Base-by-base conservation (phyloP, 805 yeast genomes). In the Wickerhamiella australiensis region DNA sequence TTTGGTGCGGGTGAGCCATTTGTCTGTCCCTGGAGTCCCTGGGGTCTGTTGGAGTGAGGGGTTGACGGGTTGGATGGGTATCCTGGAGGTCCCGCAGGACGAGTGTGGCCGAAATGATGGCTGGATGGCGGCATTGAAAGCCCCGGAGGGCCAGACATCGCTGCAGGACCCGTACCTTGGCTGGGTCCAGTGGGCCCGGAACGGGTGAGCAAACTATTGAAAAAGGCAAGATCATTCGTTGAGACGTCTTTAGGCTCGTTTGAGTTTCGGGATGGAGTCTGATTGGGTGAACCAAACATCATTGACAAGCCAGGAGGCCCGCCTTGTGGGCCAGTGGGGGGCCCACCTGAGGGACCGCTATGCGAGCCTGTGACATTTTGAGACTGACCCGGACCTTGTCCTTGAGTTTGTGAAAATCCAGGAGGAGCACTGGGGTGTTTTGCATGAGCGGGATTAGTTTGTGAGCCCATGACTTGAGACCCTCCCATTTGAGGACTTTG, bases 171-270 rank as follows among this genome's bases (percentile, higher is more conserved):
- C n/a, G n/a, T n/a, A n/a, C n/a, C 9, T 26, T 26, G 29, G 29
- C 18, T 15, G 37, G 37, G 37, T 33, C 13, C 13, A 33, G 37
- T 8, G n/a, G 42, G 42, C 5, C 20, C 21, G 5, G 42, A 38
- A 22, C 47, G 47, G 21, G 43, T 37, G 17, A 51, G 50, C 27
- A 51, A 12, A 37, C 53, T 51, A 40, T 41, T 48, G 40, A 51
- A 51, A 20, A 51, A 51, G 5, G 48, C 53, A 25, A 47, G 45
- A 33, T 50, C 48, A 11, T 25, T 38, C 4, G 48, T 18, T 17
- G 40, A 6, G 11, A 35, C 25, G 8, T 20, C 20, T 33, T 33
- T 44, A n/a, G 41, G 38, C 20, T 33, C 20, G 38, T n/a, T 33
- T 3, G 38, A 15, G 20, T 8, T 12, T 31, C 6, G 15, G 38